Percentiles rank a stretch among this genome's conserved stretches.
Conservation (phyloP, 2,329 filamentous ascomycete species). For the Macrophomina tecta region DNA sequence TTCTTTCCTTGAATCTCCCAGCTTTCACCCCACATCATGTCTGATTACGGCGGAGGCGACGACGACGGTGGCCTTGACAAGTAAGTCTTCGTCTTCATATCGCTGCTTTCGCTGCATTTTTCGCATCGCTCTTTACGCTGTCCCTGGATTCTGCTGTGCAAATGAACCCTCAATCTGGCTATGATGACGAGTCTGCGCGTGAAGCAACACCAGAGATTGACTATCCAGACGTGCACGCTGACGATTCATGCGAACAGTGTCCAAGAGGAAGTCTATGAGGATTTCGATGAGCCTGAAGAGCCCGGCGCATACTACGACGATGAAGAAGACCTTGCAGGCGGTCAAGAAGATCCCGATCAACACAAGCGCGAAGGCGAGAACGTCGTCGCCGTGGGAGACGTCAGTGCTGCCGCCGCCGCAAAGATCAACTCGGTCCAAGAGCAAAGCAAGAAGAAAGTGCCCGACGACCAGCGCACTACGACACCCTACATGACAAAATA, state of each 20-base stretch:
- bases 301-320: slow-evolving; percentile 70
- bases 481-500: slow-evolving; percentile 99
- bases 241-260: background rate
- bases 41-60: slow-evolving; percentile 53
- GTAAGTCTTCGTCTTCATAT: slow-evolving; percentile 18
- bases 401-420: slow-evolving; percentile 49
- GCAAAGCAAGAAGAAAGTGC: slow-evolving; percentile 81
- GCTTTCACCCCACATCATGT: slow-evolving; percentile 42
- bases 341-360: slow-evolving; percentile 42
- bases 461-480: slow-evolving; percentile 84
- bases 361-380: slow-evolving; percentile 34
- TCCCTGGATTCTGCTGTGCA: background rate
- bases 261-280: slow-evolving; percentile 26
- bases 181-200: background rate
- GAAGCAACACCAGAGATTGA: background rate
- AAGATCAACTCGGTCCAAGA: slow-evolving; percentile 61
- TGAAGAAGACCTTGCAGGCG: slow-evolving; percentile 61
- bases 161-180: background rate
- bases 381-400: slow-evolving; percentile 58
- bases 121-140: background rate
- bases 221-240: background rate
- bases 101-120: background rate
- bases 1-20: background rate
- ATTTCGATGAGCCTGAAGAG: slow-evolving; percentile 62
- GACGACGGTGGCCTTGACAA: slow-evolving; percentile 39